Conservation (phyloP, 1,284 basidiomycete species). For the Binderoboletus segoi region DNA sequence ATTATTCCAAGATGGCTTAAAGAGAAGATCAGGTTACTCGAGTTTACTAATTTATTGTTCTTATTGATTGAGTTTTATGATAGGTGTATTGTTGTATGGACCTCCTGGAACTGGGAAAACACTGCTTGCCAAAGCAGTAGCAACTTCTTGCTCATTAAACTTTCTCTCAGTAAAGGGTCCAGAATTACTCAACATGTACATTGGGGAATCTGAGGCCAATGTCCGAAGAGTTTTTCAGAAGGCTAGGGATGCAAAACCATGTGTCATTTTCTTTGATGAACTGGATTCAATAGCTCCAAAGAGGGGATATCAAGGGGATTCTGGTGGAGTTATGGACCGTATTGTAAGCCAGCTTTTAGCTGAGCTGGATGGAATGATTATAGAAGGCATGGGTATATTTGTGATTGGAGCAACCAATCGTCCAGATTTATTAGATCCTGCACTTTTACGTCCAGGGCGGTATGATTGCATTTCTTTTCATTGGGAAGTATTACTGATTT, state of each 20-base stretch:
- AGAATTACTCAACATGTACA: constrained; percentile 96
- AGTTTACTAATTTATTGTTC: not conserved
- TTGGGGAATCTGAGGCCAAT: constrained; percentile 97
- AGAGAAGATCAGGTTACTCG: constrained; percentile 85
- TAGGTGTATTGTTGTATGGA: constrained; percentile 88
- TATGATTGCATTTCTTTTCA: constrained; percentile 35
- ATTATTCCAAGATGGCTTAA: constrained; percentile 89
- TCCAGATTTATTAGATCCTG: constrained; percentile 93
- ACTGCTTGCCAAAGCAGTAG: constrained; percentile 90
- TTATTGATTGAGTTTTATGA: not conserved
- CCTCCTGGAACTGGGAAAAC: constrained; percentile 98
- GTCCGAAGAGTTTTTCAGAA: constrained; percentile 91
- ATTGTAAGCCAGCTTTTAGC: constrained; percentile 97
- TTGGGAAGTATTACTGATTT: not conserved
- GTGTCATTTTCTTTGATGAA: constrained; percentile 98
- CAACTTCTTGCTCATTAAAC: constrained; percentile 89
- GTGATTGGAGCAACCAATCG: constrained; percentile 98
- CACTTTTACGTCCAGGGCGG: constrained; percentile 90
- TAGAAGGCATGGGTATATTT: constrained; percentile 75
- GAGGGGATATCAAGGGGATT: constrained; percentile 92
- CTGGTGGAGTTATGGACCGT: constrained; percentile 96
- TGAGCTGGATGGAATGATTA: constrained; percentile 91
- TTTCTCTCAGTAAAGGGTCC: constrained; percentile 98
- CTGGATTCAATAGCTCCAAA: constrained; percentile 96
- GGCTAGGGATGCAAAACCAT: constrained; percentile 88